A percentile compares a stretch with the other conserved stretches of the same genome.
phyloP scores from a whole-genome alignment of 768 basidiomycete genomes.

The Suillus occidentalis region DNA sequence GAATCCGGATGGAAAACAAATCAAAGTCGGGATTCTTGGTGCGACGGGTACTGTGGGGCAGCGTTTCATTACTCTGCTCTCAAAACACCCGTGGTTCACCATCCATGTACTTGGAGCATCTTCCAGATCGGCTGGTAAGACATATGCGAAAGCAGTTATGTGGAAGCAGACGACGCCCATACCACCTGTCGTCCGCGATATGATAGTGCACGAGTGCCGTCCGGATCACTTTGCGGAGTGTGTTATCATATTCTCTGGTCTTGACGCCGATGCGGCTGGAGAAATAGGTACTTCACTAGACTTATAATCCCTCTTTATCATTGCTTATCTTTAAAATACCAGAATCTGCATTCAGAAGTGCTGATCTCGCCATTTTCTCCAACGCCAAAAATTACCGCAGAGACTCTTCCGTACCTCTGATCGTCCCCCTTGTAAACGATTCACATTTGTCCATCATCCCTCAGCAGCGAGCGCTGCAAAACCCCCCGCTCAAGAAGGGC shows the following conservation, averaged over 20 bases:
- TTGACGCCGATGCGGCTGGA: slow-evolving; percentile 93
- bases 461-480: slow-evolving; percentile 73
- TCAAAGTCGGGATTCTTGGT: slow-evolving; percentile 76
- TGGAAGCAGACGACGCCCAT: slow-evolving; percentile 90
- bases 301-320: neutral
- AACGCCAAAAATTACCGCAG: slow-evolving; percentile 96
- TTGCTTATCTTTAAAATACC: slow-evolving; percentile 13
- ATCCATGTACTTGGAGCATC: slow-evolving; percentile 90
- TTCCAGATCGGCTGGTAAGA: slow-evolving; percentile 79
- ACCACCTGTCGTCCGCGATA: slow-evolving; percentile 57
- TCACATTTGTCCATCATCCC: slow-evolving; percentile 80
- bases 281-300: slow-evolving; percentile 68
- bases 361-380: slow-evolving; percentile 91
- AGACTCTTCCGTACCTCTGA: slow-evolving; percentile 89
- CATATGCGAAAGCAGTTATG: slow-evolving; percentile 66
- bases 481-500: slow-evolving; percentile 71
- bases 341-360: slow-evolving; percentile 85
- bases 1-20: slow-evolving; percentile 18
- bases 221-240: slow-evolving; percentile 80
- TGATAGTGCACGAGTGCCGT: slow-evolving; percentile 70
- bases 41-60: slow-evolving; percentile 96
- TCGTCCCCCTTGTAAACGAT: slow-evolving; percentile 95
- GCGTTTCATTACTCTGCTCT: slow-evolving; percentile 87
- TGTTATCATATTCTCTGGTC: slow-evolving; percentile 88
- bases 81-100: slow-evolving; percentile 86